phyloP scores from a whole-genome alignment of 495 filamentous ascomycete species.

The Jackrogersella minutella region DNA sequence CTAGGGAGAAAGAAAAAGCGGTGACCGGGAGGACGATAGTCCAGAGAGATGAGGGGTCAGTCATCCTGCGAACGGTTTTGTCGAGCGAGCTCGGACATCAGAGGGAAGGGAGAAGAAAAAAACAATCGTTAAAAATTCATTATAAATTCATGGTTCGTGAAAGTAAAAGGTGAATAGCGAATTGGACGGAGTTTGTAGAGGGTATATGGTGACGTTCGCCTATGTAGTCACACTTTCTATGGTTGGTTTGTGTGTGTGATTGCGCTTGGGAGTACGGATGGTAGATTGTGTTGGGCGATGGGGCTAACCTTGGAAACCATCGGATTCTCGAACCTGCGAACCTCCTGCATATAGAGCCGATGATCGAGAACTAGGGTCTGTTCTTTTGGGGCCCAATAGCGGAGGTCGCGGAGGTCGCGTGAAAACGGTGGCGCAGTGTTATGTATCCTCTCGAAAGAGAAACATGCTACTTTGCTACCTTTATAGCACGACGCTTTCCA shows the following conservation, averaged over 20 bases:
- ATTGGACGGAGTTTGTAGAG: slow-evolving; percentile 19
- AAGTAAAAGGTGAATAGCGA: slow-evolving; percentile 16
- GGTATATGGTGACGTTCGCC: slow-evolving; percentile 27
- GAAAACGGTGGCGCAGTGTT: slow-evolving; percentile 10
- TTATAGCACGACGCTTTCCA: slow-evolving; percentile 14
- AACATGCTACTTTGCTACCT: slow-evolving; percentile 9
- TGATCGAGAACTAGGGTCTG: slow-evolving; percentile 12
- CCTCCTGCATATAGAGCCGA: slow-evolving; percentile 21
- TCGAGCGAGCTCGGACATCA: slow-evolving; percentile 27
- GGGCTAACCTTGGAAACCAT: slow-evolving; percentile 2
- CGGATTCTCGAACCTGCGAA: slow-evolving; percentile 25
- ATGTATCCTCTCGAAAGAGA: slow-evolving; percentile 4
- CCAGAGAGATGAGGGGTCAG: slow-evolving; percentile 52
- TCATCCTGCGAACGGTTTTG: slow-evolving; percentile 44
- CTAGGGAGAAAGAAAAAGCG: slow-evolving; percentile 56
- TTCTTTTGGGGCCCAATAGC: slow-evolving; percentile 18
- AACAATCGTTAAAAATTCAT: slow-evolving; percentile 10
- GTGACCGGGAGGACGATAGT: slow-evolving; percentile 57
- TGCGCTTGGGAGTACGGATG: slow-evolving; percentile 11
- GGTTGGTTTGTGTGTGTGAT: slow-evolving; percentile 22
- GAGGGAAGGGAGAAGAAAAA: slow-evolving; percentile 13
- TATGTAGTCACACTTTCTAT: slow-evolving; percentile 11
- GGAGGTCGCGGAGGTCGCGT: slow-evolving; percentile 19
- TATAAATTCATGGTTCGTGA: slow-evolving; percentile 34
- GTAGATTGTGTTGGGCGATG: slow-evolving; percentile 13